Conservation (phyloP, 2,329 filamentous ascomycete genomes). For the Mollisiaceae sp. region DNA sequence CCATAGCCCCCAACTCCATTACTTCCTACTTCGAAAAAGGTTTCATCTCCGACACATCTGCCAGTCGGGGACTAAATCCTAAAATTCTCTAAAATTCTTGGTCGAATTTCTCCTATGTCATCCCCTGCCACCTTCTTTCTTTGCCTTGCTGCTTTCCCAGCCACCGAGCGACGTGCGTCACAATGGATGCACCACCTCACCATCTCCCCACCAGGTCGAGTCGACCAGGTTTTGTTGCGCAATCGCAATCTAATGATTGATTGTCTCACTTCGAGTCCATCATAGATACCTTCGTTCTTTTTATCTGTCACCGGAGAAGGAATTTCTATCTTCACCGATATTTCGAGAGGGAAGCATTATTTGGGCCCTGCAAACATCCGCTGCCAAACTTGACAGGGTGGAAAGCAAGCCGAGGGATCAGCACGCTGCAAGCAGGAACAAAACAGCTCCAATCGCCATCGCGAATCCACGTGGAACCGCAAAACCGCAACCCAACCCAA, state of each 20-base stretch:
- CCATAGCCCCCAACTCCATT: background rate
- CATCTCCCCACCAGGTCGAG: background rate
- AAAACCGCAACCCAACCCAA: background rate
- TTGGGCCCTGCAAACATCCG: background rate
- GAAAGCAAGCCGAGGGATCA: background rate
- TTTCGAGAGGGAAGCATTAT: background rate
- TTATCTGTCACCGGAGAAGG: background rate
- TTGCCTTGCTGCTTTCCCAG: background rate
- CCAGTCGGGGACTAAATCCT: background rate
- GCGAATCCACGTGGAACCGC: slow-evolving; percentile 5
- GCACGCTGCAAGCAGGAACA: background rate
- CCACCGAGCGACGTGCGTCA: background rate
- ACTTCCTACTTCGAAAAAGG: background rate
- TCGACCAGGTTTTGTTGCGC: background rate
- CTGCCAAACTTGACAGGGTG: background rate
- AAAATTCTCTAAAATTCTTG: too few species aligned
- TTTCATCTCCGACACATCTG: background rate
- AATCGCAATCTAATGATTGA: background rate
- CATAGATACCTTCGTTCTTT: background rate
- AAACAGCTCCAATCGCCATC: slow-evolving; percentile 6
- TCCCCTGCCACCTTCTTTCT: slow-evolving; percentile 3
- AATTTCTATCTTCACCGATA: background rate
- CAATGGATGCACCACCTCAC: slow-evolving; percentile 6
- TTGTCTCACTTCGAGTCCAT: background rate
- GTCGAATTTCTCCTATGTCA: background rate